Evolutionary conservation across 2,329 filamentous ascomycete species (phyloP), one percentile per base, ranked within the genome.

Genomic region (Fusarium sp.): DNA sequence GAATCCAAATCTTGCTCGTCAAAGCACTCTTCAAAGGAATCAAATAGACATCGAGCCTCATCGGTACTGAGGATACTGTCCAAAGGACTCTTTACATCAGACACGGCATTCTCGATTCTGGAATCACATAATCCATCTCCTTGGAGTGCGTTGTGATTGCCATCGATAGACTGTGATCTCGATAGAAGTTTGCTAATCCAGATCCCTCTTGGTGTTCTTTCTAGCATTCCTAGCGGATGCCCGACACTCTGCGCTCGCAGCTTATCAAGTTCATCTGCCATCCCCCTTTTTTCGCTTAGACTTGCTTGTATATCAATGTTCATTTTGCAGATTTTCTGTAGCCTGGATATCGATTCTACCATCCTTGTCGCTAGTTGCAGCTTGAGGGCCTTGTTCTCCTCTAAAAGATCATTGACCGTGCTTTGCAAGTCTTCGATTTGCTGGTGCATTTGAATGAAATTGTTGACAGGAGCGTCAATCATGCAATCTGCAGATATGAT

Each of bases 71-170:
- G 55, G 15, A 57, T 11, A 13, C 17, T 47, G 30, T 57, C 55
- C 14, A 57, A 30, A 22, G 30, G 30, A n/a, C n/a, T 22, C 17
- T 36, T 28, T 6, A 45, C 7, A 26, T 47, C n/a, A 11, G 41
- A n/a, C 5, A 4, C 17, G 11, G 24, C 24, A 28, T 12, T 22
- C 28, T 24, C 18, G 8, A 15, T 13, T 15, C 9, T 6, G 7
- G 13, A 28, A n/a, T n/a, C 2, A 17, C 3, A 11, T 14, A 15
- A 8, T 15, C 14, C 35, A 8, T 17, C 6, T 1, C 3, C 12
- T n/a, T 28, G 13, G 2, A 9, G 11, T 28, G 24, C 13, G 24
- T 28, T 20, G 1, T 11, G 2, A 13, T 17, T 8, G 7, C 12
- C 11, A 5, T 17, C 1, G 4, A 54, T 7, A 11, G 35, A n/a